These are phyloP conservation scores for Penicillium sp. DNA, from an alignment of 2,329 filamentous ascomycete species.

Conservation along the genomic window DNA sequence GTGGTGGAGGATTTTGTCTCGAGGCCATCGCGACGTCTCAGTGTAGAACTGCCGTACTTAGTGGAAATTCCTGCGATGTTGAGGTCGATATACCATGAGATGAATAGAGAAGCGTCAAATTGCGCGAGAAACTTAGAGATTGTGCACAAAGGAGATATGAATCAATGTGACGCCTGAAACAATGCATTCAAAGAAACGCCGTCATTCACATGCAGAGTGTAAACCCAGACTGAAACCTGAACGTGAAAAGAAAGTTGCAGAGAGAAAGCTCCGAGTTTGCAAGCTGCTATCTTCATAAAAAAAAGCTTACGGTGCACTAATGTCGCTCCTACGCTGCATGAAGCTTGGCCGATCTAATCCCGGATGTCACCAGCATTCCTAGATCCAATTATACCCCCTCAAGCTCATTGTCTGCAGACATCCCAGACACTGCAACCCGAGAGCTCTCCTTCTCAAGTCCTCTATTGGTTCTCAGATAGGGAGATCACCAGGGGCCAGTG, in stretches of 20 bases:
- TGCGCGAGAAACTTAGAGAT: neutral
- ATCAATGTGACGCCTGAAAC: slow-evolving; percentile 19
- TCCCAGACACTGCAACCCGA: slow-evolving; percentile 18
- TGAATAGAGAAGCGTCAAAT: neutral
- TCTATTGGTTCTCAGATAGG: slow-evolving; percentile 5
- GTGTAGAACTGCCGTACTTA: neutral
- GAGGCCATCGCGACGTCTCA: slow-evolving; percentile 18
- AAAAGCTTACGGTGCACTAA: neutral
- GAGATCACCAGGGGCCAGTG: slow-evolving; percentile 11
- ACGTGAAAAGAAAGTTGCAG: slow-evolving; percentile 1
- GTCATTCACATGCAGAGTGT: slow-evolving; percentile 8
- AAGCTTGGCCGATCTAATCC: slow-evolving; percentile 6
- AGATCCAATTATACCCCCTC: slow-evolving; percentile 11
- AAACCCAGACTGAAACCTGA: neutral
- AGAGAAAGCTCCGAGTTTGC: slow-evolving; percentile 12
- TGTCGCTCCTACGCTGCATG: neutral
- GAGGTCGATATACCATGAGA: slow-evolving; percentile 6
- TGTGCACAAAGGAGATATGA: slow-evolving; percentile 13
- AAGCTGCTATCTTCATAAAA: slow-evolving; percentile 1
- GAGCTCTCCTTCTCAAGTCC: neutral
- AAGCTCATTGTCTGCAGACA: slow-evolving; percentile 13
- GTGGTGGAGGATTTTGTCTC: slow-evolving; percentile 25
- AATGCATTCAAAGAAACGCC: slow-evolving; percentile 19
- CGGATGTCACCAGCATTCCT: neutral
- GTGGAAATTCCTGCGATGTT: neutral